Base-by-base conservation (phyloP, 441 rosid species). In the Pelargonium australe region DNA sequence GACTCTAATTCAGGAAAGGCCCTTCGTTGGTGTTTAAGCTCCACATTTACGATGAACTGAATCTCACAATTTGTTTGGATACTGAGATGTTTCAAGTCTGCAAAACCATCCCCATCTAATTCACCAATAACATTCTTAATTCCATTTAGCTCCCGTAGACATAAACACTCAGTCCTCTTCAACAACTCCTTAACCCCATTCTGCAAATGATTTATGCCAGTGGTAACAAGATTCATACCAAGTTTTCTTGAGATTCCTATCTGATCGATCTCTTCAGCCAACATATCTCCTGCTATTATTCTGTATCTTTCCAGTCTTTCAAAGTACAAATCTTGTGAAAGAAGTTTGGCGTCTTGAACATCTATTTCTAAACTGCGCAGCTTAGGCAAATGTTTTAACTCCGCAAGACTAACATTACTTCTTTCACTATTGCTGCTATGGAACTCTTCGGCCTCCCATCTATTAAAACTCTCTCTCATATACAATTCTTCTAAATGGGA, bases 401-500 rank as follows among this genome's bases (percentile, higher is more conserved):
- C 43, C 7, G 43, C 43, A 40, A 40, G 43, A 40, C 43, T 40
- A 1, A 0, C 43, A 40, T 53, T 70, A n/a, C 5, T 61, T 65
- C 13, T 41, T n/a, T 4, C 3, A 0, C 60, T n/a, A n/a, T n/a
- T 72, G 40, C 1, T 34, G 7, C 40, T 34, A 34, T 0, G 7
- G 40, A 0, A 34, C 7, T 34, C 7, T 47, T 61, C 73, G 12
- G n/a, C 11, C 37, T 71, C 71, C 83, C 83, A 76, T 0, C 17
- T 1, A 1, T 8, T 9, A 66, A 51, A 76, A 65, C 72, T 58
- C 8, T 44, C 40, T 2, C 13, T 14, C 70, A 74, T 67, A 0
- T 11, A 53, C 13, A 78, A 4, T 13, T 72, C 80, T 47, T 81
- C 84, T 61, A 81, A 20, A 0, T 2, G 28, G 11, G 67, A 13